Percentiles rank a stretch among this genome's conserved stretches.
phyloP scores from a whole-genome alignment of 257 asterid genomes.

The Prunella vulgaris region DNA sequence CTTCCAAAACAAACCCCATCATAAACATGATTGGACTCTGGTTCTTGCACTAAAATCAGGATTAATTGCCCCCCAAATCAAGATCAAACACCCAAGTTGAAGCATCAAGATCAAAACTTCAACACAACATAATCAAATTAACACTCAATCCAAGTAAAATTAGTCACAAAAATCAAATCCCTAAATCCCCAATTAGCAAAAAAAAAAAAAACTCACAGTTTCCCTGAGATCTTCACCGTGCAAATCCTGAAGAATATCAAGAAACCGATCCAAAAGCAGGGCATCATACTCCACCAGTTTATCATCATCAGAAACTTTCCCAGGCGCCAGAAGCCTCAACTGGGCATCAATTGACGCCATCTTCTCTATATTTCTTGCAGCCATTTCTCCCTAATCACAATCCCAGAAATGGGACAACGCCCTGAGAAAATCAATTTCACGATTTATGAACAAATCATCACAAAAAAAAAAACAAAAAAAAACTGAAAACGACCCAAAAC shows the following conservation, averaged over 20 bases:
- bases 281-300: slow-evolving; percentile 65
- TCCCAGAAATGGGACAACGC: background rate
- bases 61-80: background rate
- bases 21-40: background rate
- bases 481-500: slow-evolving; percentile 5
- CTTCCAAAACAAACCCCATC: background rate
- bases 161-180: background rate
- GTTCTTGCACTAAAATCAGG: background rate
- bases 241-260: slow-evolving; percentile 55
- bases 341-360: slow-evolving; percentile 57
- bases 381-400: slow-evolving; percentile 15
- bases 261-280: slow-evolving; percentile 61
- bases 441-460: slow-evolving; percentile 6
- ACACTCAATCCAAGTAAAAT: background rate
- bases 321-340: slow-evolving; percentile 53
- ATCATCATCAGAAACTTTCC: slow-evolving; percentile 56
- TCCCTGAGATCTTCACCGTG: slow-evolving; percentile 59
- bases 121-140: background rate
- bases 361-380: slow-evolving; percentile 27
- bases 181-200: slow-evolving; percentile 1
- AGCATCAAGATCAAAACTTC: background rate
- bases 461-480: background rate
- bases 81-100: background rate
- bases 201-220: slow-evolving; percentile 30
- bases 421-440: slow-evolving; percentile 6